Percentiles rank a stretch among this genome's conserved stretches.
phyloP scores from a whole-genome alignment of 495 filamentous ascomycete species.

The Hypoxylon crocopeplum region DNA sequence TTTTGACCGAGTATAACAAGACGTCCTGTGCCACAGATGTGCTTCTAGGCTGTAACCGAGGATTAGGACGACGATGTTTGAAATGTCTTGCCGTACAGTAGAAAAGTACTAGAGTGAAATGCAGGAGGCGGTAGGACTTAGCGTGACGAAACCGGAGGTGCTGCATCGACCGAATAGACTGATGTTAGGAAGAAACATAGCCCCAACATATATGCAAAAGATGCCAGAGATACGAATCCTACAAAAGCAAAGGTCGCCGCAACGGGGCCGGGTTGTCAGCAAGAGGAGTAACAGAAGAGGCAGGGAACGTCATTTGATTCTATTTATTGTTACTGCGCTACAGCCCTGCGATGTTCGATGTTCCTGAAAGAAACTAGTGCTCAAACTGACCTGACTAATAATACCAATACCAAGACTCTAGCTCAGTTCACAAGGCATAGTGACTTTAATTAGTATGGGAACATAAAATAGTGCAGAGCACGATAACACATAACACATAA shows the following conservation, averaged over 20 bases:
- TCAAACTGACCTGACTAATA: no score
- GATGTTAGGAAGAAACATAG: constrained; percentile 10
- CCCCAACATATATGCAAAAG: constrained; percentile 5
- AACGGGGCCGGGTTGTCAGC: neutral
- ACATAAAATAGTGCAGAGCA: no score
- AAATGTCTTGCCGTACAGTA: neutral
- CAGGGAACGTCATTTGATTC: constrained; percentile 26
- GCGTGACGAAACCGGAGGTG: constrained; percentile 6
- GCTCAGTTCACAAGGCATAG: no score
- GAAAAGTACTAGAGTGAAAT: neutral
- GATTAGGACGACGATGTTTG: constrained; percentile 1
- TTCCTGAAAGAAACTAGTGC: no score
- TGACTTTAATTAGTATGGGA: no score
- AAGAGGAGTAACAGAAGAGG: neutral
- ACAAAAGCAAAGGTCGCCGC: neutral
- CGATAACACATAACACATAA: no score
- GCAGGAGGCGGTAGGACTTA: neutral
- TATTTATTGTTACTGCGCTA: constrained; percentile 22
- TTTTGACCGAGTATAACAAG: neutral
- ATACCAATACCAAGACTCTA: no score
- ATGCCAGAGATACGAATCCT: constrained; percentile 1
- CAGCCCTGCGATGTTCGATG: no score
- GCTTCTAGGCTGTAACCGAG: constrained; percentile 11
- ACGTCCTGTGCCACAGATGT: constrained; percentile 6
- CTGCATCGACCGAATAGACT: constrained; percentile 1